Percentiles rank a stretch among this genome's conserved stretches.
These are phyloP conservation scores for Fragaria nilgerrensis DNA, from an alignment of 306 rosid genomes.

Conservation along the genomic window DNA sequence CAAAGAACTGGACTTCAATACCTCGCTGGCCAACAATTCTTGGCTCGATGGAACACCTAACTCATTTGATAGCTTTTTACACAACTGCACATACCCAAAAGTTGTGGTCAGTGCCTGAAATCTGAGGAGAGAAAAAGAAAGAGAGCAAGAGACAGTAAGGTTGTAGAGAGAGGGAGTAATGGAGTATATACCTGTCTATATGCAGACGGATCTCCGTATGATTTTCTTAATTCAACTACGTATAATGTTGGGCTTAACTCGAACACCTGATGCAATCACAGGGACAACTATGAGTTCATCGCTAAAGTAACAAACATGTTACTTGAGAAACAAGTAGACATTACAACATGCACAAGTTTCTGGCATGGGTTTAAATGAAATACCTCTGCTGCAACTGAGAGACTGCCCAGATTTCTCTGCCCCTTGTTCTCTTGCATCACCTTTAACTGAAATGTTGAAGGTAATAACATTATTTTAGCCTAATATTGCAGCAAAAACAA, in stretches of 20 bases:
- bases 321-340: neutral
- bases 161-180: neutral
- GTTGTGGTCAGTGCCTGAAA: neutral
- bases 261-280: constrained; percentile 52
- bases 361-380: neutral
- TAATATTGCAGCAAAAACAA: neutral
- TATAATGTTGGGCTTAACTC: constrained; percentile 68
- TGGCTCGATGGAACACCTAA: constrained; percentile 54
- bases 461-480: neutral
- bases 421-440: constrained; percentile 53
- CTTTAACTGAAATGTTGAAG: constrained; percentile 56
- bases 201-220: constrained; percentile 66
- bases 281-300: neutral
- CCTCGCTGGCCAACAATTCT: constrained; percentile 33
- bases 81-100: constrained; percentile 53
- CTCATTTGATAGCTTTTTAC: constrained; percentile 68
- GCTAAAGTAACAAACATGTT: neutral
- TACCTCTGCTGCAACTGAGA: constrained; percentile 80
- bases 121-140: neutral
- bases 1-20: constrained; percentile 1
- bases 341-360: neutral
- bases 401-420: constrained; percentile 45
- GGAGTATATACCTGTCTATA: constrained; percentile 65
- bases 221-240: constrained; percentile 79
- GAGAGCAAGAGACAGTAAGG: neutral